These are phyloP conservation scores for Plasmodium berghei DNA, from an alignment of 169 alveolate genomes.

Conservation along the genomic window DNA sequence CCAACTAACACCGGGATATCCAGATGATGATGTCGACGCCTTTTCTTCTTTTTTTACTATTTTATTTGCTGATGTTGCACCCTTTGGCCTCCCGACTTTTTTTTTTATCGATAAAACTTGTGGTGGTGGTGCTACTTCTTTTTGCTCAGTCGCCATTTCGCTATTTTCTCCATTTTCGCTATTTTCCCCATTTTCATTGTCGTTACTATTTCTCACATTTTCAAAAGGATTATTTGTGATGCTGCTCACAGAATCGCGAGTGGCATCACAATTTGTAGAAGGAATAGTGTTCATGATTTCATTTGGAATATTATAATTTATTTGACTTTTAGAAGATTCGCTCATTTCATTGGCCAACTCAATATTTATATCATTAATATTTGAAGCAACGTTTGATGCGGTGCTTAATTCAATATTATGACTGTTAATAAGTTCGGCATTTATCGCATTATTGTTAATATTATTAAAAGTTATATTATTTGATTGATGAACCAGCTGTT, in stretches of 20 bases:
- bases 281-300: not conserved
- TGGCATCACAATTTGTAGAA: too few species aligned
- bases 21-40: constrained; percentile 81
- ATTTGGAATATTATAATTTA: constrained; percentile 1
- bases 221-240: not conserved
- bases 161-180: not conserved
- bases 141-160: too few species aligned
- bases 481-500: too few species aligned
- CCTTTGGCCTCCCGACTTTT: constrained; percentile 72
- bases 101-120: constrained; percentile 16
- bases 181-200: not conserved
- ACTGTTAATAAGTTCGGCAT: too few species aligned
- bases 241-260: not conserved
- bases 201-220: not conserved
- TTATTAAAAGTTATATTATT: not conserved
- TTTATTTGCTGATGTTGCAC: constrained; percentile 42
- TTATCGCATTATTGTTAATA: not conserved
- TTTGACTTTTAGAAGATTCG: not conserved
- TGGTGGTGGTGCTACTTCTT: not conserved
- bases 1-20: constrained; percentile 92
- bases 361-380: constrained; percentile 2
- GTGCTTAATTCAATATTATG: too few species aligned
- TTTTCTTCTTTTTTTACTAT: constrained; percentile 71
- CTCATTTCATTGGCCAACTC: not conserved
- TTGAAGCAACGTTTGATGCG: not conserved